Evolutionary conservation across 2,329 filamentous ascomycete genomes (phyloP).

Genomic region (Alternaria longipes): DNA sequence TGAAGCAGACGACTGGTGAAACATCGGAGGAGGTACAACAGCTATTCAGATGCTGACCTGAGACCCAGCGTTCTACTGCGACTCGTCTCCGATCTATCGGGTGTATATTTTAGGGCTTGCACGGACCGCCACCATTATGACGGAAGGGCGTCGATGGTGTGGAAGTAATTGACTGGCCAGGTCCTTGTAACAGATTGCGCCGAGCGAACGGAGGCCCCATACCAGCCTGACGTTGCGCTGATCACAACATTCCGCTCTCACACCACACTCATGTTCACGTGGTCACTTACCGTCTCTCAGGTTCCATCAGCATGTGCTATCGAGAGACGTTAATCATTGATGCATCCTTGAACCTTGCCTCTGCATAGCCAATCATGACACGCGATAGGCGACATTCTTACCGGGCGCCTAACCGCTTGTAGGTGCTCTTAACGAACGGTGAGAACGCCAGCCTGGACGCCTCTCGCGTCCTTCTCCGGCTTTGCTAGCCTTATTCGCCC

Average conservation of each 20-base stretch:
- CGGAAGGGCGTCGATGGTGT: constrained; percentile 14
- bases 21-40: constrained; percentile 15
- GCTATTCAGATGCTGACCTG: constrained; percentile 29
- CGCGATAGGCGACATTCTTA: constrained; percentile 29
- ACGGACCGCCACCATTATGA: constrained; percentile 22
- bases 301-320: constrained; percentile 42
- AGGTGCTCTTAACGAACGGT: constrained; percentile 44
- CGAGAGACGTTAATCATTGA: constrained; percentile 22
- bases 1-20: constrained; percentile 19
- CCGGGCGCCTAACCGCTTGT: constrained; percentile 34
- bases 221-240: constrained; percentile 30
- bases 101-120: constrained; percentile 15
- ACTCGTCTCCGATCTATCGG: constrained; percentile 41
- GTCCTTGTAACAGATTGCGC: constrained; percentile 7
- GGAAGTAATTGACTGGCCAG: constrained; percentile 17
- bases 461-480: constrained; percentile 32
- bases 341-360: constrained; percentile 11
- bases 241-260: constrained; percentile 25
- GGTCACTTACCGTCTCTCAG: constrained; percentile 27
- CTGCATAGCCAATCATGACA: constrained; percentile 38
- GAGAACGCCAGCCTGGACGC: constrained; percentile 33
- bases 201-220: constrained; percentile 15
- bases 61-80: constrained; percentile 29
- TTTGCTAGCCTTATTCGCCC: constrained; percentile 24
- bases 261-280: constrained; percentile 19